phyloP scores from a whole-genome alignment of 164 flowering plant species.

The Aristolochia fimbriata region DNA sequence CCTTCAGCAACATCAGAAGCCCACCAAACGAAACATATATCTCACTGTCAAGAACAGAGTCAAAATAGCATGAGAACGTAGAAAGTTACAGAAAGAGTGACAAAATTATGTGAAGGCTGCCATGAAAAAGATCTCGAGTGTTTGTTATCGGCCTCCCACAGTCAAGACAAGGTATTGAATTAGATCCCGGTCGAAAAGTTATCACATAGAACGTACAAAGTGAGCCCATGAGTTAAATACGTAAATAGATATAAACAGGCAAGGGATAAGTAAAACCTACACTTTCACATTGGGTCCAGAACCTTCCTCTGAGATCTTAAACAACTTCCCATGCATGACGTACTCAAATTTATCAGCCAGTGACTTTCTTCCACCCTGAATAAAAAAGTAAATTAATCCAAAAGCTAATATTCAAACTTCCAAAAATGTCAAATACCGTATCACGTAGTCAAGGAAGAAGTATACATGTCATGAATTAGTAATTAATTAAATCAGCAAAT shows the following conservation, averaged over 20 bases:
- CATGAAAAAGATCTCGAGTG: too few species aligned
- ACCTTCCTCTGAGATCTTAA: slow-evolving; percentile 54
- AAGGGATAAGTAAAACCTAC: slow-evolving; percentile 23
- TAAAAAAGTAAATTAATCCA: not conserved
- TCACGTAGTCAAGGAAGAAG: too few species aligned
- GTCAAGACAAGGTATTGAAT: too few species aligned
- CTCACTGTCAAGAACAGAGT: slow-evolving; percentile 36
- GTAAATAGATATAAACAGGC: not conserved
- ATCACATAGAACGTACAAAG: not conserved
- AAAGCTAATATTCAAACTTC: too few species aligned
- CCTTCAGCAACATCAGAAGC: slow-evolving; percentile 69
- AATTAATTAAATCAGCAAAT: too few species aligned
- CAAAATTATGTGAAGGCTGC: too few species aligned
- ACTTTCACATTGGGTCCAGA: slow-evolving; percentile 40
- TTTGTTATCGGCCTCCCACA: too few species aligned
- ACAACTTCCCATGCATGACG: slow-evolving; percentile 89
- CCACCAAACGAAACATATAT: slow-evolving; percentile 78
- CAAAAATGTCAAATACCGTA: too few species aligned
- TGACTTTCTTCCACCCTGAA: slow-evolving; percentile 54
- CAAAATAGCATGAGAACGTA: not conserved
- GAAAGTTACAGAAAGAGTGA: too few species aligned
- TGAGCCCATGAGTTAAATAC: not conserved
- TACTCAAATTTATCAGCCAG: slow-evolving; percentile 82
- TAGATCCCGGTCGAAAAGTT: not conserved
- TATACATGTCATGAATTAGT: too few species aligned